These are phyloP conservation scores for Quercus dentata DNA, from an alignment of 306 rosid genomes.

Conservation along the genomic window DNA sequence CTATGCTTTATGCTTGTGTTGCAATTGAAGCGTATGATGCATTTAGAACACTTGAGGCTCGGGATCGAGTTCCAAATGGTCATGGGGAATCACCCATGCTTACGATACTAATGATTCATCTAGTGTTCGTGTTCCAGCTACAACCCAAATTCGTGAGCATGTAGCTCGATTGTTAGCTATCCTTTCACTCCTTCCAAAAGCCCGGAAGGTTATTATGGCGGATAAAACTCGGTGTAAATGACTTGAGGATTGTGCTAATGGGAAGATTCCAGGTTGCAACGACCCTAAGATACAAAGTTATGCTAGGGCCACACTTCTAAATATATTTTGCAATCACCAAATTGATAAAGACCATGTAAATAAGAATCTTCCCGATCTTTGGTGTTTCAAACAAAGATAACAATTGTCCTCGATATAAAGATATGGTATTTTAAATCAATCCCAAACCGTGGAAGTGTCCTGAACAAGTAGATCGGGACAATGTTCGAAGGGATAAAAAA, in stretches of 20 bases:
- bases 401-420: conserved; percentile 70
- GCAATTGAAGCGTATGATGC: conserved; percentile 90
- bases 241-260: conserved; percentile 93
- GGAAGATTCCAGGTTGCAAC: conserved; percentile 81
- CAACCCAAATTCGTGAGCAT: conserved; percentile 92
- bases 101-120: conserved; percentile 10
- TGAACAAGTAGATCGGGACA: conserved; percentile 33
- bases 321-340: conserved; percentile 54
- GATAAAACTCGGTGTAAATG: conserved; percentile 74
- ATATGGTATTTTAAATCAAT: conserved; percentile 73
- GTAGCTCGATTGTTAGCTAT: conserved; percentile 85
- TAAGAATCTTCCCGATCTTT: conserved; percentile 32
- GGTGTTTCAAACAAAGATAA: conserved; percentile 35
- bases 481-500: conserved; percentile 21
- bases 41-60: conserved; percentile 62
- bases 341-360: conserved; percentile 32
- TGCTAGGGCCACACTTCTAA: conserved; percentile 76
- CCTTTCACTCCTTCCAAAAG: conserved; percentile 76
- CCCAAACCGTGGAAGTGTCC: conserved; percentile 81
- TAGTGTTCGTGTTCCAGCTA: conserved; percentile 85
- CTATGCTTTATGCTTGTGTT: background rate
- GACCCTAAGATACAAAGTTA: conserved; percentile 85
- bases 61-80: conserved; percentile 35
- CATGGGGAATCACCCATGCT: no score
- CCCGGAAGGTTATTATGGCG: conserved; percentile 57